phyloP scores from a whole-genome alignment of 306 rosid species.

The Lupinus albus region DNA sequence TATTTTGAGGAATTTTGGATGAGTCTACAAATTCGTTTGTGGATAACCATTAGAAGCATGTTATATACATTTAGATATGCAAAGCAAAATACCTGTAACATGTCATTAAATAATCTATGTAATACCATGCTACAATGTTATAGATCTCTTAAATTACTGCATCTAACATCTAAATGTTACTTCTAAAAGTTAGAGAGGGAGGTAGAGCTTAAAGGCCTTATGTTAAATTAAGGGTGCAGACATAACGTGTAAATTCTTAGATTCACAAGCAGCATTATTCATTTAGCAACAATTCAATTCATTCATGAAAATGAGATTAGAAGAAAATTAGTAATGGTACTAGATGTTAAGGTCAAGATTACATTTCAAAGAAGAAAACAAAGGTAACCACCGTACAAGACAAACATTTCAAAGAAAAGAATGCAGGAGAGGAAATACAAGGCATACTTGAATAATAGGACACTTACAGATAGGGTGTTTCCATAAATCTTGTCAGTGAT shows the following conservation, averaged over 20 bases:
- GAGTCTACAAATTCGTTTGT: too few species aligned
- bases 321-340: not conserved
- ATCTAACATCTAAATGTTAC: not conserved
- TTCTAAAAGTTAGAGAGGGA: not conserved
- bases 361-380: conserved; percentile 12
- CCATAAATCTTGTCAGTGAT: conserved; percentile 96
- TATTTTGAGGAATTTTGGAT: too few species aligned
- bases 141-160: not conserved
- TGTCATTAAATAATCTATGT: not conserved
- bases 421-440: conserved; percentile 25
- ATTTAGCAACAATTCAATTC: not conserved
- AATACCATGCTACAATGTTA: conserved; percentile 1
- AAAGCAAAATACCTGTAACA: not conserved
- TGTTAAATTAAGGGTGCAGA: conserved; percentile 14
- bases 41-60: not conserved
- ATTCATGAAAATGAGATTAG: not conserved
- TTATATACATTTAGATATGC: not conserved
- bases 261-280: not conserved
- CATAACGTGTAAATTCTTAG: not conserved
- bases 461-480: conserved; percentile 89
- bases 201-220: not conserved
- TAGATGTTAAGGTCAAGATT: conserved; percentile 19
- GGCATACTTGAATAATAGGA: conserved; percentile 30
- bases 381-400: not conserved
- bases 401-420: conserved; percentile 22